Conservation (phyloP, 352 stramenopile genomes). For the Blastocystis sp. region DNA sequence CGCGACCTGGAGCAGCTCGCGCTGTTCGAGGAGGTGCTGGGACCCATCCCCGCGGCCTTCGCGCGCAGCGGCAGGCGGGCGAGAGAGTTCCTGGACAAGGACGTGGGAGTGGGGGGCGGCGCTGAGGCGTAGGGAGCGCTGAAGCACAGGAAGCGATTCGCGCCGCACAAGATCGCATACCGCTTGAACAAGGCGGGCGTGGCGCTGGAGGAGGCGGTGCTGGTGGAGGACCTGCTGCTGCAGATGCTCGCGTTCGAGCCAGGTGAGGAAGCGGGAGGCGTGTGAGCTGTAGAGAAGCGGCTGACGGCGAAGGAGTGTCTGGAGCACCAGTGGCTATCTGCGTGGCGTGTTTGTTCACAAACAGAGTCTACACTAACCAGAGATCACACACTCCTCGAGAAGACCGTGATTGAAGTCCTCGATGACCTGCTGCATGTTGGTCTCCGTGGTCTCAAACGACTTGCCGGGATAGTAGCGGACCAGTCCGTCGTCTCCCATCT, state of each 20-base stretch:
- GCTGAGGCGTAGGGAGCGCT: conserved; percentile 85
- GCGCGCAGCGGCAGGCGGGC: conserved; percentile 84
- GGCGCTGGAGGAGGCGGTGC: conserved; percentile 78
- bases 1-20: conserved; percentile 91
- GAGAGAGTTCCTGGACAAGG: conserved; percentile 91
- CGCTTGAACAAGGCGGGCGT: conserved; percentile 94
- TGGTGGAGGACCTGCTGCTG: conserved; percentile 87
- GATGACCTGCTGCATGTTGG: neutral
- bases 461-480: no score
- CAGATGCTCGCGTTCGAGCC: conserved; percentile 86
- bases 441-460: no score
- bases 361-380: neutral
- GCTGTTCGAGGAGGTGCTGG: conserved; percentile 97
- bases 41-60: conserved; percentile 87
- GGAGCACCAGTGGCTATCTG: conserved; percentile 86
- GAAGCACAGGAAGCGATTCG: conserved; percentile 96
- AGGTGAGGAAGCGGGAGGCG: conserved; percentile 47
- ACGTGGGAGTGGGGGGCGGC: neutral
- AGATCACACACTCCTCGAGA: neutral
- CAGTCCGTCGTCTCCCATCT: no score
- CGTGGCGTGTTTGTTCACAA: conserved; percentile 12
- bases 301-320: conserved; percentile 88
- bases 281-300: conserved; percentile 76
- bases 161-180: conserved; percentile 84
- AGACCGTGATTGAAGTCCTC: neutral